Conservation (phyloP, 2,329 filamentous ascomycete species). For the Sphaerulina vaccinii region DNA sequence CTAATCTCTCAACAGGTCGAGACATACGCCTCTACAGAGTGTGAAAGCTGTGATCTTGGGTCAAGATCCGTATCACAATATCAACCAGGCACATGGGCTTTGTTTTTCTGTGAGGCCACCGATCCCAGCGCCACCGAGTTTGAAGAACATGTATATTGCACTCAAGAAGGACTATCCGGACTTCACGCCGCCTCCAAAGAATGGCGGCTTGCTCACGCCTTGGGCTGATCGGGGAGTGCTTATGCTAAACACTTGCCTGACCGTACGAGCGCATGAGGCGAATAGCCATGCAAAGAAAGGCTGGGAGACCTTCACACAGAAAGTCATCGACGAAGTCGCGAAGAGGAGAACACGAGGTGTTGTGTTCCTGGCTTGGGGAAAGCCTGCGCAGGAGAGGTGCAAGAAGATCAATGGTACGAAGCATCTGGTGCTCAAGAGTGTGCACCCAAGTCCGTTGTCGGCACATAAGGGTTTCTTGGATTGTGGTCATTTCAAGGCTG, state of each 20-base stretch:
- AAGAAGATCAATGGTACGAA: conserved; percentile 61
- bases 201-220: conserved; percentile 78
- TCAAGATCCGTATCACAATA: conserved; percentile 95
- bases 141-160: conserved; percentile 89
- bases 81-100: conserved; percentile 92
- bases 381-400: conserved; percentile 76
- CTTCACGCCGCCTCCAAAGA: conserved; percentile 73
- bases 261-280: conserved; percentile 83
- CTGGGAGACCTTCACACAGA: conserved; percentile 92
- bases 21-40: conserved; percentile 80
- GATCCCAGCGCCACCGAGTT: conserved; percentile 80
- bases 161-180: conserved; percentile 82
- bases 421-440: conserved; percentile 81
- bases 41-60: conserved; percentile 93
- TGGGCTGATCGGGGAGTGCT: conserved; percentile 94
- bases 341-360: conserved; percentile 75
- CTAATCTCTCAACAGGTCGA: conserved; percentile 63
- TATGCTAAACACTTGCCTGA: conserved; percentile 91
- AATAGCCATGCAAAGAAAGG: conserved; percentile 82
- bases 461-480: conserved; percentile 69
- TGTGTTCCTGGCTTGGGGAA: conserved; percentile 94
- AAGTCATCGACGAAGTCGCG: conserved; percentile 82
- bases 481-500: conserved; percentile 75
- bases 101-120: conserved; percentile 93
- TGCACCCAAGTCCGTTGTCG: conserved; percentile 91